Evolutionary conservation across 345 rosid species (phyloP).

Genomic region (Cardamine occulta): DNA sequence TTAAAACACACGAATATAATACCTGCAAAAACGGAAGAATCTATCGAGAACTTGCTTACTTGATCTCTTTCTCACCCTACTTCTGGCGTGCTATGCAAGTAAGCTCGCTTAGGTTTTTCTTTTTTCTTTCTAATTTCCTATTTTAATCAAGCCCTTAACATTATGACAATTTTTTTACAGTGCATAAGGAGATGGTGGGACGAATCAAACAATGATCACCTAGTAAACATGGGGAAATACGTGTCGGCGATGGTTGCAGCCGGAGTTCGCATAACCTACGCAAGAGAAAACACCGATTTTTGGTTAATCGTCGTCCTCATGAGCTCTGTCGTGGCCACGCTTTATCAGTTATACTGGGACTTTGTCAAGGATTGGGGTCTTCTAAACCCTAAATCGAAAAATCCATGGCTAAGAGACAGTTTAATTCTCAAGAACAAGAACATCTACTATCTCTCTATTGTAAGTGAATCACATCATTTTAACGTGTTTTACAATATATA

Average conservation of each 20-base stretch:
- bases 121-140: background rate
- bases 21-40: conserved; percentile 71
- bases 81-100: conserved; percentile 99
- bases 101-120: conserved; percentile 21
- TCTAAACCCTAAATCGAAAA: conserved; percentile 68
- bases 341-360: conserved; percentile 97
- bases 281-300: conserved; percentile 47
- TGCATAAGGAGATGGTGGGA: conserved; percentile 96
- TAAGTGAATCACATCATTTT: conserved; percentile 45
- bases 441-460: conserved; percentile 79
- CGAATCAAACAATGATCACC: conserved; percentile 63
- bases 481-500: background rate
- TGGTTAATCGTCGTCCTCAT: conserved; percentile 68
- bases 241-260: conserved; percentile 97
- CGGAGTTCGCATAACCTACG: conserved; percentile 79
- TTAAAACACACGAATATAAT: conserved; percentile 64
- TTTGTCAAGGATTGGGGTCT: conserved; percentile 95
- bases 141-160: conserved; percentile 9
- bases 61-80: conserved; percentile 84
- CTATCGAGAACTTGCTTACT: conserved; percentile 73
- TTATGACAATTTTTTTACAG: conserved; percentile 37
- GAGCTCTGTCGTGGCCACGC: conserved; percentile 69
- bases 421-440: conserved; percentile 73
- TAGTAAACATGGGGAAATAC: conserved; percentile 96
- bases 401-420: conserved; percentile 85